Conservation (phyloP, 306 rosid genomes). For the Alnus glutinosa region DNA sequence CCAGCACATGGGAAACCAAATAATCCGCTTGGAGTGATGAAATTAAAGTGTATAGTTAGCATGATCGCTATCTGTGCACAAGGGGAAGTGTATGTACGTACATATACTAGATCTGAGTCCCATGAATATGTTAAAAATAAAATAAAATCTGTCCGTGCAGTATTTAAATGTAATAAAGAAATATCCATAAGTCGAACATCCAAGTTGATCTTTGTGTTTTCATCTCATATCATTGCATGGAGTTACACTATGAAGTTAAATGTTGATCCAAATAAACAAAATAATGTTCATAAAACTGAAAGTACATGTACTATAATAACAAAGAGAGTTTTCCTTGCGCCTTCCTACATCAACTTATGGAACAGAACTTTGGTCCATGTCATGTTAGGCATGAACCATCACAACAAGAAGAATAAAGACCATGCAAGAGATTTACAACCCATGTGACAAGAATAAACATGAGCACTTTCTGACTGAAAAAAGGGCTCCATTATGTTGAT, state of each 20-base stretch:
- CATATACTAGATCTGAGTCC: not conserved
- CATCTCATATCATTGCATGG: not conserved
- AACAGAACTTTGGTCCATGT: not conserved
- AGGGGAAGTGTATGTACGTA: not conserved
- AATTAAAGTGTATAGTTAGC: conserved; percentile 6
- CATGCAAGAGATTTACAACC: not conserved
- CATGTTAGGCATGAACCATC: not conserved
- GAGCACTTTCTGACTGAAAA: not conserved
- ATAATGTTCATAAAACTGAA: not conserved
- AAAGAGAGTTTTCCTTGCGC: not conserved
- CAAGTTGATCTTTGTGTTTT: not conserved
- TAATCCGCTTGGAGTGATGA: not conserved
- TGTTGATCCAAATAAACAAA: not conserved
- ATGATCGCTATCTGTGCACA: conserved; percentile 10
- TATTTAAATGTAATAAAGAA: not conserved
- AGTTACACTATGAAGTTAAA: not conserved
- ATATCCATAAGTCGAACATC: not conserved
- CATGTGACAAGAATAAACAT: not conserved
- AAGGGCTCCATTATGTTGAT: not conserved
- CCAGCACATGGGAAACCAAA: not conserved
- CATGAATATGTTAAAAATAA: not conserved
- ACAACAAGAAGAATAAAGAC: not conserved
- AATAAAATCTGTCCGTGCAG: not conserved
- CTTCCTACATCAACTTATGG: not conserved
- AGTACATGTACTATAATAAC: not conserved